A percentile compares a stretch with the other conserved stretches of the same genome.
Evolutionary conservation across 805 yeast genomes (phyloP).

Genomic region (Schwanniomyces pseudopolymorphus): DNA sequence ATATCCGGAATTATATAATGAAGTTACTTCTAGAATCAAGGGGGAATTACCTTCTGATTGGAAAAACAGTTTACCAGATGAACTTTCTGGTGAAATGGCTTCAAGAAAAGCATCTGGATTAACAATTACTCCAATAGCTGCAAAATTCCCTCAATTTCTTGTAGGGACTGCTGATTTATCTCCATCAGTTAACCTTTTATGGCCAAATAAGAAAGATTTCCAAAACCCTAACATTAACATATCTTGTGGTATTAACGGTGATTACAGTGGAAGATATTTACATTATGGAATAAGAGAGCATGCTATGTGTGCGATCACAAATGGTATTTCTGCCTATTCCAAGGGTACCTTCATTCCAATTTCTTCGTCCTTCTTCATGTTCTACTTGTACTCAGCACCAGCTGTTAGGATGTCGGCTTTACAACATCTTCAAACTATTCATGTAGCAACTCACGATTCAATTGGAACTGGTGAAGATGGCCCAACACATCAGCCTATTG

Average conservation of each 20-base stretch:
- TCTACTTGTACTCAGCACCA: slow-evolving; percentile 80
- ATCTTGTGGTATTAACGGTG: slow-evolving; percentile 50
- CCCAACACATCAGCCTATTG: slow-evolving; percentile 92
- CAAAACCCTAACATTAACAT: slow-evolving; percentile 79
- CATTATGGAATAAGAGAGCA: slow-evolving; percentile 99
- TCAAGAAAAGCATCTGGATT: slow-evolving; percentile 91
- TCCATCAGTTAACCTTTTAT: slow-evolving; percentile 92
- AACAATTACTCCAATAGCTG: slow-evolving; percentile 62
- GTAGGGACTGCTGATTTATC: slow-evolving; percentile 99
- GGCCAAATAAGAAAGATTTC: slow-evolving; percentile 83
- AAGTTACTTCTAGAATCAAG: slow-evolving; percentile 71
- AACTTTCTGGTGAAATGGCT: slow-evolving; percentile 80
- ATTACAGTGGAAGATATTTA: slow-evolving; percentile 87
- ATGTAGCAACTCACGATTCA: slow-evolving; percentile 90
- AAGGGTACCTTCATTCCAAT: slow-evolving; percentile 83
- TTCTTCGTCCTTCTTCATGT: slow-evolving; percentile 98
- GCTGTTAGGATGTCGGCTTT: slow-evolving; percentile 83
- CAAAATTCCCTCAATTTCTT: slow-evolving; percentile 77
- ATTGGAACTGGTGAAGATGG: slow-evolving; percentile 93
- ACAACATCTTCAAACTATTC: slow-evolving; percentile 77
- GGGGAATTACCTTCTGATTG: slow-evolving; percentile 82
- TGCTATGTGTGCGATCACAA: slow-evolving; percentile 97
- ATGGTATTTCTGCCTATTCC: slow-evolving; percentile 86
- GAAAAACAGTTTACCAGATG: slow-evolving; percentile 75
- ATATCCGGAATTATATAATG: slow-evolving; percentile 79